These are phyloP conservation scores for Guadua angustifolia DNA, from an alignment of 176 grass and related monocot species.

Conservation along the genomic window DNA sequence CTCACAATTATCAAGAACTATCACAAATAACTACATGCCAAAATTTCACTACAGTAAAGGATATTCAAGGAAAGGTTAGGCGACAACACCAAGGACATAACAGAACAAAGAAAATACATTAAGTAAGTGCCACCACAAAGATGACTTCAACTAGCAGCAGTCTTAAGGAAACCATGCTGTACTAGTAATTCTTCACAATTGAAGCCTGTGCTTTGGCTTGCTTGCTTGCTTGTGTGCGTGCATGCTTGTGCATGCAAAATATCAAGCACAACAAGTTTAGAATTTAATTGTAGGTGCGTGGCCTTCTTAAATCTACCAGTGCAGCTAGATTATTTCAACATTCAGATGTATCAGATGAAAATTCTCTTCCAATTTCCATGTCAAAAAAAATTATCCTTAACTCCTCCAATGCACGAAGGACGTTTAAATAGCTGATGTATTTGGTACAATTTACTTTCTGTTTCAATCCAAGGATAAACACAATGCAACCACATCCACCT, in stretches of 20 bases:
- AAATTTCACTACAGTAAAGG: constrained; percentile 15
- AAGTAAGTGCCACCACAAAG: neutral
- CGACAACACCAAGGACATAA: constrained; percentile 8
- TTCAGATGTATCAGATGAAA: constrained; percentile 20
- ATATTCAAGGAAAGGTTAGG: constrained; percentile 33
- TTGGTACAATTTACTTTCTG: neutral
- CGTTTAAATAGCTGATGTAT: neutral
- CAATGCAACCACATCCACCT: neutral
- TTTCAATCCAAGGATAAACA: neutral
- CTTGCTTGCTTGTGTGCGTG: neutral
- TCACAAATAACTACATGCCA: neutral
- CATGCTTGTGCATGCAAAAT: neutral
- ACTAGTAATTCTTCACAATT: neutral
- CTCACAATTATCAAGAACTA: constrained; percentile 23
- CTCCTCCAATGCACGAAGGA: too few species aligned
- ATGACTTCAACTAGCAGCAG: neutral
- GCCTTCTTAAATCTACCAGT: neutral
- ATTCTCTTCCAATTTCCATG: neutral
- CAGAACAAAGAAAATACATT: constrained; percentile 15
- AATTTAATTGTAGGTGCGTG: neutral
- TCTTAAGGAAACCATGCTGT: constrained; percentile 3
- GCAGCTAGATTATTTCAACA: neutral
- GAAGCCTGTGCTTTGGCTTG: neutral
- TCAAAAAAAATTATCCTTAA: neutral
- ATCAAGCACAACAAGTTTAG: neutral